phyloP scores from a whole-genome alignment of 768 basidiomycete genomes.

The Lentinula aciculospora region DNA sequence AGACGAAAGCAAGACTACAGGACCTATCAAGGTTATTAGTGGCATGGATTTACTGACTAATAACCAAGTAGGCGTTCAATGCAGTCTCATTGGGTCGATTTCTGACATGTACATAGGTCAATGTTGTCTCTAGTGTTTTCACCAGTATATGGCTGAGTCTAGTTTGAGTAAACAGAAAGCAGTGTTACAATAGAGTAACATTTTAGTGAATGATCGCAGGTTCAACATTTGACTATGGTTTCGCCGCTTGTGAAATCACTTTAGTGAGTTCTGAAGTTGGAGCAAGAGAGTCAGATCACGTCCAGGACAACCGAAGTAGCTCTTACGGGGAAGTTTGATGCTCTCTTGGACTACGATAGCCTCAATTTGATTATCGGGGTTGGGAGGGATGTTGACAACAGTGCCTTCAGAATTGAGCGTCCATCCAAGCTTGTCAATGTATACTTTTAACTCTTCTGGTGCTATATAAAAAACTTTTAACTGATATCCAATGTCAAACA shows the following conservation, averaged over 20 bases:
- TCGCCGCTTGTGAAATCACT: constrained; percentile 67
- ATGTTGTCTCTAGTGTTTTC: constrained; percentile 33
- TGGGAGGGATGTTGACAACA: constrained; percentile 67
- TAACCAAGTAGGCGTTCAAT: constrained; percentile 55
- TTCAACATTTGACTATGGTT: constrained; percentile 31
- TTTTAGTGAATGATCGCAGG: constrained; percentile 4
- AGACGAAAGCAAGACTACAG: constrained; percentile 31
- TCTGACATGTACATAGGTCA: constrained; percentile 24
- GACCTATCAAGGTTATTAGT: constrained; percentile 41
- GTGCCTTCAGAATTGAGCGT: constrained; percentile 43
- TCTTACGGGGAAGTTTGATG: constrained; percentile 76
- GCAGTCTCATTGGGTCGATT: constrained; percentile 8
- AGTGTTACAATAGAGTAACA: neutral
- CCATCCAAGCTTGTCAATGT: constrained; percentile 67
- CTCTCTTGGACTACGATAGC: constrained; percentile 81
- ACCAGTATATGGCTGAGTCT: constrained; percentile 11
- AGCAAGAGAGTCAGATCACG: neutral
- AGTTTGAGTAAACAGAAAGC: neutral
- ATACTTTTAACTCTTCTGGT: constrained; percentile 46
- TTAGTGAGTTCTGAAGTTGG: constrained; percentile 58
- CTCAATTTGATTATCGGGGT: constrained; percentile 85
- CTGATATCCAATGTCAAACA: neutral
- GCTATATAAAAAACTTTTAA: constrained; percentile 27
- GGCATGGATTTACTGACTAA: constrained; percentile 76
- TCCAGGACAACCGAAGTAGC: neutral